phyloP scores from a whole-genome alignment of 2,329 filamentous ascomycete species.

The Trichothecium sympodiale region DNA sequence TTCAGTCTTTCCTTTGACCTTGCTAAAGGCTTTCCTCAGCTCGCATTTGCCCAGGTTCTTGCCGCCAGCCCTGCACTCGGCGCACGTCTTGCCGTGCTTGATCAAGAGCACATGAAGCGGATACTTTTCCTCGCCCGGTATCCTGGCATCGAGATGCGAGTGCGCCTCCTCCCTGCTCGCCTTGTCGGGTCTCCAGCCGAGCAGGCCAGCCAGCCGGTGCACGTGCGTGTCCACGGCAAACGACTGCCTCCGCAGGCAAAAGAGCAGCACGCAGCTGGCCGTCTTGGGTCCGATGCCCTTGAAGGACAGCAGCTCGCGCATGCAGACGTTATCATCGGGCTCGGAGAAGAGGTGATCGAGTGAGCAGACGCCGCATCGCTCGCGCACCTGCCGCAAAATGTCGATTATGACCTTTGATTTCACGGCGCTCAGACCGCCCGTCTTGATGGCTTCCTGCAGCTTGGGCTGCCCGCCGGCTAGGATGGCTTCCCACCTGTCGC shows the following conservation, averaged over 20 bases:
- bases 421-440: conserved; percentile 58
- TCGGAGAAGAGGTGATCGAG: conserved; percentile 35
- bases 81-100: conserved; percentile 32
- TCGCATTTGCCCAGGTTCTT: conserved; percentile 26
- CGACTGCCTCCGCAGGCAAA: conserved; percentile 33
- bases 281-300: conserved; percentile 43
- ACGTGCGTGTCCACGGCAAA: conserved; percentile 46
- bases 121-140: conserved; percentile 39
- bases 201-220: conserved; percentile 33
- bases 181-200: conserved; percentile 34
- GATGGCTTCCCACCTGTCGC: conserved; percentile 30
- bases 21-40: conserved; percentile 26
- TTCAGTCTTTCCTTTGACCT: conserved; percentile 10
- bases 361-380: conserved; percentile 28
- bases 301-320: conserved; percentile 38
- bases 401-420: conserved; percentile 64
- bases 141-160: conserved; percentile 34
- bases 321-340: conserved; percentile 31
- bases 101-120: conserved; percentile 37
- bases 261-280: conserved; percentile 39
- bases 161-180: conserved; percentile 34
- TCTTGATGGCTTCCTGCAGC: conserved; percentile 51
- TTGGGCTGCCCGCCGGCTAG: conserved; percentile 24
- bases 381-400: conserved; percentile 51
- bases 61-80: conserved; percentile 33